Evolutionary conservation across 2,329 filamentous ascomycete species (phyloP), one percentile per base, ranked within the genome.

Genomic region (Cladosporium sp.): DNA sequence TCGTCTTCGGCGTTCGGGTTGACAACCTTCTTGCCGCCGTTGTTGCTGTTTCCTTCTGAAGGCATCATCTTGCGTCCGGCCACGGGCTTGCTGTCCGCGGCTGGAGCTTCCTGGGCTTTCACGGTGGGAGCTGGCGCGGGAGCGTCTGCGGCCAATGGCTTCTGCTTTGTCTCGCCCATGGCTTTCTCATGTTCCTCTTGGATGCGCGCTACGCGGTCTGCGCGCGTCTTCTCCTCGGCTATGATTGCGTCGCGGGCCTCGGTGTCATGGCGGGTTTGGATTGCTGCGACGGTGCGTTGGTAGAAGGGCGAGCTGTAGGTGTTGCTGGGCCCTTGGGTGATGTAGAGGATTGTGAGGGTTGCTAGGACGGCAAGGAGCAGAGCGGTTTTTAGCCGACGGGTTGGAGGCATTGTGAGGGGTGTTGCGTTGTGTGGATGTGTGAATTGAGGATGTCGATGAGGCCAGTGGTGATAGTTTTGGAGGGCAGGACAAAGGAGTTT

Each of bases 301-400:
- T 88, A 87, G 79, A 87, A 88, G 72, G 84, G 83, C 52, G 79
- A 83, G 58, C 81, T 81, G 68, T 80, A 77, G 38, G 82, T 81
- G 59, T 84, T 80, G 66, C 85, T 83, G 62, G 86, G 80, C 59
- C 84, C 84, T n/a, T 85, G 85, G 24, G 89, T 90, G 76, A 92
- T 89, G 81, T 94, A 92, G 71, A 96, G 82, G 64, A 90, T 80
- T 55, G 89, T 83, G 71, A 94, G 79, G 67, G 94, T 79, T 67
- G 86, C 82, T 70, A 88, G 82, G 71, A 93, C 71, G 65, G 88
- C 82, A 65, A 89, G 82, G 73, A 93, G 81, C 69, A 87, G 81
- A 65, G 92, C 80, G 71, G 90, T 81, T 75, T 89, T 88, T 73
- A 92, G 75, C 72, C 92, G 88, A 70, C 92, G 88, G 72, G 85